Base-by-base conservation (phyloP, 2,329 filamentous ascomycete genomes). In the Tolypocladium nubicola region DNA sequence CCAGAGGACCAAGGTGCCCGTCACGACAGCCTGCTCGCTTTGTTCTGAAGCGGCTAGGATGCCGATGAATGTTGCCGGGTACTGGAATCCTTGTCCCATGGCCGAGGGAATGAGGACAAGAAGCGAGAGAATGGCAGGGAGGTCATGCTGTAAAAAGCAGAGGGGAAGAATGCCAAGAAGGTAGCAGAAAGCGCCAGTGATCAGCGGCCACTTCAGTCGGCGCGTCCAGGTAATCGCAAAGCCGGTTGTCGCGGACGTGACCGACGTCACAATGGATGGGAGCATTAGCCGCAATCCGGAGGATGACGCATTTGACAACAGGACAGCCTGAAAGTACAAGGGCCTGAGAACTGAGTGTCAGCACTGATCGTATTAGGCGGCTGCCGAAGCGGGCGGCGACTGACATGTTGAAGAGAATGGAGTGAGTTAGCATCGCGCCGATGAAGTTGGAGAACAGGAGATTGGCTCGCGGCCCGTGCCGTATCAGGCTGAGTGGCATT, bases 261-360 rank as follows among this genome's bases (percentile, higher is more conserved):
- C 52, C 49, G 83, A 84, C 35, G 81, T 71, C 2, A 79, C 79
- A 30, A 84, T 63, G 0, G 83, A 83, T 3, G 86, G 84, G 7
- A 85, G 74, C 21, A 89, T 78, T 55, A 92, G 84, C 47, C 85
- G 81, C 33, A 90, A 79, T 19, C 88, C 88, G 0, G 88, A 89
- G 30, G 78, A 75, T 0, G 88, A 90, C 16, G 88, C 85, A 6
- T 78, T 80, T 57, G 86, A 84, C 54, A 88, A 78, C 52, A 89
- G 83, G 33, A 90, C 87, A 40, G 85, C 86, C 67, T 90, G 87
- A 72, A 89, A 91, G 74, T 86, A 92, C 9, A 92, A 75, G 0
- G 88, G 88, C 6, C 83, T 83, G 30, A 3, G 4, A 8, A 2
- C 14, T 14, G 35, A 37, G 21, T 8, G 21, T 30, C 5, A 33